Conservation (phyloP, 139 green algal species). For the Coelastrella sp. region DNA sequence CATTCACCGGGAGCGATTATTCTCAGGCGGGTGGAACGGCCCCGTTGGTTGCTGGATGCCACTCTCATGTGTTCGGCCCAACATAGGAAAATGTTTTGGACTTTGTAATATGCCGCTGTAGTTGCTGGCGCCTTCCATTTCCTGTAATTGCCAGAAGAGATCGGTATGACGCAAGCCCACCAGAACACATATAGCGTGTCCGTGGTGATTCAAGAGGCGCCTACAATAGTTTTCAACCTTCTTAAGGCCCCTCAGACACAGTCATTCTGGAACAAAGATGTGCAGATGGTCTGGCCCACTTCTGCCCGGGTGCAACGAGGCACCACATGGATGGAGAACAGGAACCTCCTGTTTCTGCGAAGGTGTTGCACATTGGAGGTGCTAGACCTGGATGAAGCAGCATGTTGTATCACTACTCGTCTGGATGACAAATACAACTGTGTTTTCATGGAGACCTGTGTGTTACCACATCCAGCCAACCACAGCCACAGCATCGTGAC, state of each 20-base stretch:
- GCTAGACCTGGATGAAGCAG: neutral
- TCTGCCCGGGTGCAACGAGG: neutral
- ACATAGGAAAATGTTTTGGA: too few relatives aligned
- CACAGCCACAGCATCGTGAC: slow-evolving; percentile 10
- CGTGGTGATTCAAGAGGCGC: neutral
- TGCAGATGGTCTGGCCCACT: neutral
- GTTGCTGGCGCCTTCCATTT: too few relatives aligned
- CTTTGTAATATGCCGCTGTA: neutral
- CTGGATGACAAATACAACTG: slow-evolving; percentile 10
- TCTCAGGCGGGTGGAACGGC: too few relatives aligned
- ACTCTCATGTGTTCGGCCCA: too few relatives aligned
- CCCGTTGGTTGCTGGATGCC: too few relatives aligned
- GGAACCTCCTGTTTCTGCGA: slow-evolving; percentile 8
- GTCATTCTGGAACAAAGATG: neutral
- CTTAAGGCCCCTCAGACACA: neutral
- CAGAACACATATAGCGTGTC: neutral
- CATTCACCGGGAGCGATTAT: too few relatives aligned
- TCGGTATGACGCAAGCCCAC: neutral
- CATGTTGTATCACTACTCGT: neutral
- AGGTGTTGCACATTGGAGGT: neutral
- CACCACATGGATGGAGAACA: slow-evolving; percentile 9
- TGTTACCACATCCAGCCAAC: neutral
- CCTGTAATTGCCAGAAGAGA: neutral
- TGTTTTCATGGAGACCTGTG: neutral
- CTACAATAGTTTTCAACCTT: slow-evolving; percentile 1